Evolutionary conservation across 2,329 filamentous ascomycete genomes (phyloP), one percentile per base, ranked within the genome.

Genomic region (Fusarium succisae): DNA sequence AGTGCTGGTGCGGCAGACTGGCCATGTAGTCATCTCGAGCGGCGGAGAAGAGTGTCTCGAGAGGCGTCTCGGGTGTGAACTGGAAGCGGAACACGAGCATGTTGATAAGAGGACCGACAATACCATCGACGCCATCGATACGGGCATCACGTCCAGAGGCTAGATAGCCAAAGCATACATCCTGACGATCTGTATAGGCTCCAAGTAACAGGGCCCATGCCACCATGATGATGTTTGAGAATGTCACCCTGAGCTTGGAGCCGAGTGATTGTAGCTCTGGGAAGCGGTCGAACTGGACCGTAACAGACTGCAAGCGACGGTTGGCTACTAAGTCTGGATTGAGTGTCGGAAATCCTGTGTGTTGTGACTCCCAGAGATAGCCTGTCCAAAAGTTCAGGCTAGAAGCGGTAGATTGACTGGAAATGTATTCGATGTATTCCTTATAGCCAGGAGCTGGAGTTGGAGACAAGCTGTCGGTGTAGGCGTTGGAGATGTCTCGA

Each of bases 61-160:
- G 81, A 66, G 60, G 71, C n/a, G 69, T 69, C 10, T 43, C 61
- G 1, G 62, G 15, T 1, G 63, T 53, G 18, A 87, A 75, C 63
- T 80, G 78, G 17, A 89, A 81, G 20, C 86, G 84, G 69, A 86
- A 88, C 55, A 87, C 85, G 4, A 90, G 82, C 86, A 90, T 90
- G 70, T 88, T 89, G 74, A 78, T 72, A 4, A 78, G 56, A 28
- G 75, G 74, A 3, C 73, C 76, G 48, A 78, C 47, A 14, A 77
- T 73, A 0, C 69, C 64, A 9, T 69, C 57, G 13, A 78, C 60
- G 2, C 69, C 72, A n/a, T 67, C 41, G 20, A 78, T 73, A 11
- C 8, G 47, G 10, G 57, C 68, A 48, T 78, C 76, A 6, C 76
- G 76, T 18, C 76, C 76, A 2, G 76, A 77, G 2, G 66, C 64